phyloP scores from a whole-genome alignment of 768 basidiomycete genomes.

The Pleurotus tuber-regium region DNA sequence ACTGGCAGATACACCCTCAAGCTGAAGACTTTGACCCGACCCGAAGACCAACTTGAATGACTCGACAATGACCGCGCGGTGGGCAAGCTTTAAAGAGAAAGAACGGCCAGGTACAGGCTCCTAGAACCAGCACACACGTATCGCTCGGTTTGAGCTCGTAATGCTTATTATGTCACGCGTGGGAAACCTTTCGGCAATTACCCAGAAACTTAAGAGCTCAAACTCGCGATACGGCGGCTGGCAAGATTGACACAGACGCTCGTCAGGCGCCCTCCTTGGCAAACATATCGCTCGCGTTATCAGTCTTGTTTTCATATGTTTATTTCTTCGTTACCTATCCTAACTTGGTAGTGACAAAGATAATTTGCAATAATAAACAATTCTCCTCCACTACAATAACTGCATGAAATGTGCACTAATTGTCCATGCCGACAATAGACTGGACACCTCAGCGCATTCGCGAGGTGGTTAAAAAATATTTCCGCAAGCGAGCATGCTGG shows the following conservation, averaged over 20 bases:
- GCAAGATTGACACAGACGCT: background rate
- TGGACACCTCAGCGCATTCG: constrained; percentile 5
- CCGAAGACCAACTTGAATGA: no score
- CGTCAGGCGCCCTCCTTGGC: background rate
- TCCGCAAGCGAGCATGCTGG: constrained; percentile 16
- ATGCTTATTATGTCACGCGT: background rate
- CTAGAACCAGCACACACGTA: background rate
- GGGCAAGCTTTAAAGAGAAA: no score
- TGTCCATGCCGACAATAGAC: background rate
- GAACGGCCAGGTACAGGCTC: no score
- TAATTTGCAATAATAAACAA: no score
- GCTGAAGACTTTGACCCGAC: no score
- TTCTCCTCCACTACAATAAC: no score
- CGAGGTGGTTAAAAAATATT: constrained; percentile 9
- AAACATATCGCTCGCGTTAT: background rate
- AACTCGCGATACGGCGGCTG: background rate
- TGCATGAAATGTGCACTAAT: no score
- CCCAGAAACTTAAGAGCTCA: background rate
- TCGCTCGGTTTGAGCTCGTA: background rate
- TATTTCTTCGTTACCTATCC: background rate
- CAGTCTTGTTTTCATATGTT: background rate
- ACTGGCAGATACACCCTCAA: no score
- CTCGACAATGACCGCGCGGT: no score
- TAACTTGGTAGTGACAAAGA: background rate
- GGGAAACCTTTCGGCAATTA: no score